Conservation (phyloP, 768 basidiomycete species). For the Pleurotus citrinopileatus region DNA sequence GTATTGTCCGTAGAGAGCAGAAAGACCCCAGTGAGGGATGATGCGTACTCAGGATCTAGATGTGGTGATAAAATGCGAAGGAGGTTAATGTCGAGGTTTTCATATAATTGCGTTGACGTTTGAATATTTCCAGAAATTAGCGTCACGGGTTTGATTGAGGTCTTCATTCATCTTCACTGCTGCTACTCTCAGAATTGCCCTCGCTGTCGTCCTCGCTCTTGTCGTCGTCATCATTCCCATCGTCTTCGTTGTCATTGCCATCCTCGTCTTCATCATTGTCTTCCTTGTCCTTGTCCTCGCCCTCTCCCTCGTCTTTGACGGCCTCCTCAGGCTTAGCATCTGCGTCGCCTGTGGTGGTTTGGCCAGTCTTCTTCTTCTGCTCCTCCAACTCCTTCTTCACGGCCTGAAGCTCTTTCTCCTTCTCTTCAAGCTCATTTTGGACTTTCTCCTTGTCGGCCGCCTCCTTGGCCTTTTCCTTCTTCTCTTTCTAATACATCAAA, state of each 20-base stretch:
- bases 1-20: too few relatives aligned
- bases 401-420: slow-evolving; percentile 55
- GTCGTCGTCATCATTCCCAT: slow-evolving; percentile 20
- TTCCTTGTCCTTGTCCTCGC: slow-evolving; percentile 17
- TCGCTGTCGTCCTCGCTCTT: slow-evolving; percentile 23
- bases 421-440: slow-evolving; percentile 64
- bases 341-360: slow-evolving; percentile 21
- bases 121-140: not conserved
- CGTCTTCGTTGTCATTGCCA: slow-evolving; percentile 27
- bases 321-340: slow-evolving; percentile 20
- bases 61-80: slow-evolving; percentile 2
- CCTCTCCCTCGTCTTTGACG: slow-evolving; percentile 28
- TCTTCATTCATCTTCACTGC: not conserved
- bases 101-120: too few relatives aligned
- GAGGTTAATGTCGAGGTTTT: not conserved
- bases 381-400: slow-evolving; percentile 47
- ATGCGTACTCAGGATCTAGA: too few relatives aligned
- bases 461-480: slow-evolving; percentile 41
- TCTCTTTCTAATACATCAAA: slow-evolving; percentile 36
- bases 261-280: slow-evolving; percentile 21
- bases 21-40: too few relatives aligned
- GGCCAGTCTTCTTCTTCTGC: slow-evolving; percentile 29
- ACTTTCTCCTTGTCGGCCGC: slow-evolving; percentile 55
- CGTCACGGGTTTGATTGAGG: not conserved
- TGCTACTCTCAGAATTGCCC: slow-evolving; percentile 13